These are phyloP conservation scores for Papiliotrema nemorosa DNA, from an alignment of 1,284 basidiomycete genomes.

Conservation along the genomic window DNA sequence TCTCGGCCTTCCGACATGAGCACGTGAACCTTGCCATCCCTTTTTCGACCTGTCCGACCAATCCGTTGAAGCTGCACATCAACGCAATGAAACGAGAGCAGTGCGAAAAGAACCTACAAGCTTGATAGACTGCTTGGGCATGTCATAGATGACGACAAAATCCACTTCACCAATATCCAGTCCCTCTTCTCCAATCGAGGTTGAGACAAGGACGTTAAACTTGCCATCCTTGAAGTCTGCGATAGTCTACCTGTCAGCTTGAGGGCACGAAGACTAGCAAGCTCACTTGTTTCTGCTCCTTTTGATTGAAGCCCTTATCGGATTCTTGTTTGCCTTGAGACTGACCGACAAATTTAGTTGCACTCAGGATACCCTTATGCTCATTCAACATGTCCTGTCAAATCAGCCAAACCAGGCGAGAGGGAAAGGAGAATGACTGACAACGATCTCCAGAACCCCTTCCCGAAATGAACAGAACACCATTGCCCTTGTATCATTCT, in stretches of 20 bases:
- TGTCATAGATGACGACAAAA: constrained; percentile 93
- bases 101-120: constrained; percentile 61
- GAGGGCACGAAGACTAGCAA: neutral
- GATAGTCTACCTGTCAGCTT: constrained; percentile 51
- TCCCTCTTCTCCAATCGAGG: constrained; percentile 97
- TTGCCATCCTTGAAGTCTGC: constrained; percentile 80
- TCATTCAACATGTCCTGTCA: constrained; percentile 61
- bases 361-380: constrained; percentile 69
- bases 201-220: constrained; percentile 91
- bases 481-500: constrained; percentile 75
- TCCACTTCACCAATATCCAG: constrained; percentile 99
- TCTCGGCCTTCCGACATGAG: constrained; percentile 90
- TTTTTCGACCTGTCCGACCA: constrained; percentile 91
- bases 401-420: neutral
- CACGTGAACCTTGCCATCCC: constrained; percentile 84
- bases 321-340: constrained; percentile 69
- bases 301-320: constrained; percentile 83
- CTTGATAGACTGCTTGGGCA: constrained; percentile 92
- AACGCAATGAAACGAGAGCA: neutral
- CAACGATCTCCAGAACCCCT: constrained; percentile 86
- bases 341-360: constrained; percentile 87
- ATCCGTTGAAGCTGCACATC: constrained; percentile 79
- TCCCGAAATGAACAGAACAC: constrained; percentile 88
- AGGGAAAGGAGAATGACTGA: too few species aligned
- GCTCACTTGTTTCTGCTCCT: constrained; percentile 78